Evolutionary conservation across 805 yeast genomes (phyloP).

Genomic region (Debaryomyces tyrocola): DNA sequence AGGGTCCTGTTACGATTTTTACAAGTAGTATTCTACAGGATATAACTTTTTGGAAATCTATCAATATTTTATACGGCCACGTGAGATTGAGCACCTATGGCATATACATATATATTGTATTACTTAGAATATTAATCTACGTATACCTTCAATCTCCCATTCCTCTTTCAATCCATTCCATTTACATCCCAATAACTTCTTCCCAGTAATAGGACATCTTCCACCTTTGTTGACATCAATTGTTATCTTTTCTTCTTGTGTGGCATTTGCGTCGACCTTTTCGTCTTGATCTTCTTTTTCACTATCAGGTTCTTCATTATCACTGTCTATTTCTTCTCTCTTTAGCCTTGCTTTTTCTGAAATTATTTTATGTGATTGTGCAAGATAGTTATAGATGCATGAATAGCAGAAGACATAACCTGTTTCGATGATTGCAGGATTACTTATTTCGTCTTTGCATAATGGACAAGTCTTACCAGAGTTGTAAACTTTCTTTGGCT

Average conservation of each 20-base stretch:
- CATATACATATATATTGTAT: not conserved
- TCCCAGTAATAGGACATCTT: slow-evolving; percentile 82
- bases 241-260: not conserved
- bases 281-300: slow-evolving; percentile 9
- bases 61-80: not conserved
- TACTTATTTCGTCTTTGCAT: slow-evolving; percentile 62
- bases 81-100: not conserved
- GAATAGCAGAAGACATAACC: slow-evolving; percentile 89
- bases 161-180: slow-evolving; percentile 55
- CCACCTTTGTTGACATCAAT: slow-evolving; percentile 52
- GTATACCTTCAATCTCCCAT: slow-evolving; percentile 75
- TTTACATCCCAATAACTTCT: slow-evolving; percentile 66
- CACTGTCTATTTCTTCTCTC: slow-evolving; percentile 10
- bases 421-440: slow-evolving; percentile 87
- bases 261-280: not conserved
- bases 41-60: too few species aligned
- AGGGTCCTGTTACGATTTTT: not conserved
- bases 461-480: slow-evolving; percentile 58
- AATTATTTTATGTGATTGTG: slow-evolving; percentile 42
- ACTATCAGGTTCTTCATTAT: slow-evolving; percentile 10
- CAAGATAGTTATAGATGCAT: slow-evolving; percentile 70
- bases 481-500: slow-evolving; percentile 17
- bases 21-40: not conserved
- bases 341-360: slow-evolving; percentile 8
- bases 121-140: slow-evolving; percentile 64